These are phyloP conservation scores for Cercospora beticola DNA, from an alignment of 2,329 filamentous ascomycete genomes.

Conservation along the genomic window DNA sequence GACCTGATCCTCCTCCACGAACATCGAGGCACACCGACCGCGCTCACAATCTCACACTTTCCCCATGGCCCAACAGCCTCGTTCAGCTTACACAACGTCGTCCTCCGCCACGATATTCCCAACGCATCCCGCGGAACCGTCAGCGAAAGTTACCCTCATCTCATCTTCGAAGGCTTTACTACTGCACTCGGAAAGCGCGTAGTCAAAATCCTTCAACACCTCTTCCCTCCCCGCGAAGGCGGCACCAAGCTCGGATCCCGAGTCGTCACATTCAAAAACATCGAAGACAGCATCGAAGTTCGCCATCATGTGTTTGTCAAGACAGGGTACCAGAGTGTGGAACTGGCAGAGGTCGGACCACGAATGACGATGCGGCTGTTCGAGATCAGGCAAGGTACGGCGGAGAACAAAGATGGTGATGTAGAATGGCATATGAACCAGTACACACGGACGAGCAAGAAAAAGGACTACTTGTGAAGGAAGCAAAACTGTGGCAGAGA, in stretches of 20 bases:
- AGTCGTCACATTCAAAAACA: constrained; percentile 91
- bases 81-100: constrained; percentile 89
- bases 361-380: constrained; percentile 97
- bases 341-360: constrained; percentile 85
- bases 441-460: constrained; percentile 87
- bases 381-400: constrained; percentile 84
- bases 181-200: constrained; percentile 77
- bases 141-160: constrained; percentile 86
- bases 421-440: constrained; percentile 96
- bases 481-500: neutral
- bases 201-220: constrained; percentile 86
- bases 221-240: constrained; percentile 86
- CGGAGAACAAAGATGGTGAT: constrained; percentile 94
- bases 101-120: constrained; percentile 88
- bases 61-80: constrained; percentile 85
- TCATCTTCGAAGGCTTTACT: constrained; percentile 93
- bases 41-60: constrained; percentile 81
- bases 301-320: constrained; percentile 92
- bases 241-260: constrained; percentile 80
- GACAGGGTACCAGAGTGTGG: constrained; percentile 85
- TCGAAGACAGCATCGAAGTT: constrained; percentile 84
- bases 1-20: constrained; percentile 89
- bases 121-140: constrained; percentile 84
- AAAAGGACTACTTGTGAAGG: constrained; percentile 87
- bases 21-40: constrained; percentile 87